Conservation (phyloP, 225 moss, liverwort and hornwort genomes). For the Rhytidiadelphus loreus region DNA sequence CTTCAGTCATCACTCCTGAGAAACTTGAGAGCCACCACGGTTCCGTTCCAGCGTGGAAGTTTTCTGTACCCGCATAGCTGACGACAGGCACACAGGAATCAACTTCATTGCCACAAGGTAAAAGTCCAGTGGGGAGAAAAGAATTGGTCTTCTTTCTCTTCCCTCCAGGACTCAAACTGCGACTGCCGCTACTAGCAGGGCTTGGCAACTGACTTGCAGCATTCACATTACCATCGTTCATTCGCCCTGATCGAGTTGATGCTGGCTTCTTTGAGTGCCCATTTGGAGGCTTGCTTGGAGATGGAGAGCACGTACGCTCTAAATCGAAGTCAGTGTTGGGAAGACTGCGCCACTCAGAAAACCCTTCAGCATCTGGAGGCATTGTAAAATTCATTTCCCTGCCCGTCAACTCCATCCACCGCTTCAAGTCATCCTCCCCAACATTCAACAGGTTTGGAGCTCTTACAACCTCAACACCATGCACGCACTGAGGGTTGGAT, state of each 20-base stretch:
- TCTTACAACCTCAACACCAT: conserved; percentile 73
- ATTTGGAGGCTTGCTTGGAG: conserved; percentile 59
- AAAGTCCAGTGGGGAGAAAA: conserved; percentile 35
- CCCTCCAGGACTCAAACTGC: conserved; percentile 56
- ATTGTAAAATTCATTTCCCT: conserved; percentile 66
- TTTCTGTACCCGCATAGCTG: conserved; percentile 48
- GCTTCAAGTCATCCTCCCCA: conserved; percentile 60
- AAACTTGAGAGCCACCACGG: conserved; percentile 71
- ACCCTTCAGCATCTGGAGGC: conserved; percentile 74
- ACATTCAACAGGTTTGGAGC: conserved; percentile 51
- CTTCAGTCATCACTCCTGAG: conserved; percentile 72
- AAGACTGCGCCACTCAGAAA: conserved; percentile 77
- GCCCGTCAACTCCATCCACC: conserved; percentile 82
- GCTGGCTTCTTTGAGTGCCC: conserved; percentile 49
- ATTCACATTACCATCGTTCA: conserved; percentile 48
- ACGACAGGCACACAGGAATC: conserved; percentile 71
- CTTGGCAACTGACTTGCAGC: conserved; percentile 56
- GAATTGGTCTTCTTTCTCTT: conserved; percentile 56
- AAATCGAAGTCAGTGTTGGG: conserved; percentile 63
- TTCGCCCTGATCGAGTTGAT: conserved; percentile 38
- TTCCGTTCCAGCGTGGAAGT: conserved; percentile 41
- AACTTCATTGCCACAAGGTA: conserved; percentile 63
- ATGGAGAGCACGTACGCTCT: conserved; percentile 55
- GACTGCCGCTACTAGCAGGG: conserved; percentile 56
- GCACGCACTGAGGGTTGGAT: conserved; percentile 81